phyloP scores from a whole-genome alignment of 1,284 basidiomycete species.

The Fistulinella cinereoalba region DNA sequence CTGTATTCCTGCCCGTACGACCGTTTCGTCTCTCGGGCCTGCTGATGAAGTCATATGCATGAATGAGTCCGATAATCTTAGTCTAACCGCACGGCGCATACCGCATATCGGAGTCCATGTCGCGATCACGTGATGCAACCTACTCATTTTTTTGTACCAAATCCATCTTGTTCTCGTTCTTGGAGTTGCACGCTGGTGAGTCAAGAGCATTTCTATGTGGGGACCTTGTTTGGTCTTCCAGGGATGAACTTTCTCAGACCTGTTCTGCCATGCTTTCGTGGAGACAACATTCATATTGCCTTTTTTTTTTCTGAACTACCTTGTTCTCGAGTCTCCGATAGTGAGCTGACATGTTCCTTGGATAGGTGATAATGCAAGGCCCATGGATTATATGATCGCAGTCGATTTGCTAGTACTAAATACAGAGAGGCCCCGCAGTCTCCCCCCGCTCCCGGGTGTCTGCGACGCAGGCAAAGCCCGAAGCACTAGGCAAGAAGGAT shows the following conservation, averaged over 20 bases:
- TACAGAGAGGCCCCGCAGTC: no score
- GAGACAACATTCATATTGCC: conserved; percentile 27
- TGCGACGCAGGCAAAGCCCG: no score
- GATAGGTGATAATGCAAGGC: no score
- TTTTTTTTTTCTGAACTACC: conserved; percentile 15
- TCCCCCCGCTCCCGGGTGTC: no score
- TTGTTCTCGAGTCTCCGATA: not conserved
- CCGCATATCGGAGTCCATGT: not conserved
- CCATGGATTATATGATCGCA: no score
- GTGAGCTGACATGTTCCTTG: conserved; percentile 6
- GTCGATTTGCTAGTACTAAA: no score
- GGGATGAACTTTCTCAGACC: conserved; percentile 31
- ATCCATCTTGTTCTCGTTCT: no score
- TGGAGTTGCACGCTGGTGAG: no score
- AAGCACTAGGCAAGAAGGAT: no score
- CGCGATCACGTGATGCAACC: not conserved
- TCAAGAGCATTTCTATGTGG: not conserved
- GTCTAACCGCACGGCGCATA: no score
- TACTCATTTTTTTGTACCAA: not conserved
- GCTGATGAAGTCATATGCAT: conserved; percentile 14
- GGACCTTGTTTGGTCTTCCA: not conserved
- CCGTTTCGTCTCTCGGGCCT: conserved; percentile 37
- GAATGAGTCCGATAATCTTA: no score
- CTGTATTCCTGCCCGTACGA: conserved; percentile 64
- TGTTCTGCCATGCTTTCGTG: conserved; percentile 30